These are phyloP conservation scores for Peronospora farinosa DNA, from an alignment of 352 stramenopile genomes.

Conservation along the genomic window DNA sequence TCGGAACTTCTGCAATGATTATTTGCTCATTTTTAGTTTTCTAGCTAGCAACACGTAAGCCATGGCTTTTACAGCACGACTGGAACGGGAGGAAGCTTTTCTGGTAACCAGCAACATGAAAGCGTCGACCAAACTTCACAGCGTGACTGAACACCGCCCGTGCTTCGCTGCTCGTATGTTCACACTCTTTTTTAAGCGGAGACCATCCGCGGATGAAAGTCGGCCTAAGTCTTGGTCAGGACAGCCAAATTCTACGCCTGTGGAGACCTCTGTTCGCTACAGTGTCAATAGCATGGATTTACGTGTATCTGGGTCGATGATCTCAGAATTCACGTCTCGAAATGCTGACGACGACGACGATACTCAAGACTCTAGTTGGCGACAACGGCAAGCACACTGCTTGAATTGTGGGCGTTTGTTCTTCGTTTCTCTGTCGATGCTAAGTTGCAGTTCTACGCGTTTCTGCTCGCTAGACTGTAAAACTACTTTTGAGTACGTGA, in stretches of 20 bases:
- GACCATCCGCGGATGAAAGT: background rate
- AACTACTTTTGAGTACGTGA: conserved; percentile 31
- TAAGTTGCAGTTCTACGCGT: conserved; percentile 1
- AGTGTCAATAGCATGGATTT: conserved; percentile 16
- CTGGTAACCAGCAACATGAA: background rate
- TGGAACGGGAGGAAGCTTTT: conserved; percentile 10
- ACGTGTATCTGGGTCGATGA: background rate
- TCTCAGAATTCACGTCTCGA: background rate
- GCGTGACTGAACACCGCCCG: background rate
- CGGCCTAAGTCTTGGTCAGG: conserved; percentile 19
- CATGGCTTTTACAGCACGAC: conserved; percentile 2
- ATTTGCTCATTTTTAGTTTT: conserved; percentile 4
- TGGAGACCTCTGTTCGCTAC: background rate
- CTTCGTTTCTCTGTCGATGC: conserved; percentile 17
- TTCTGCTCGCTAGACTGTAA: conserved; percentile 49
- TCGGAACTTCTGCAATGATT: background rate
- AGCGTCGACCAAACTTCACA: background rate
- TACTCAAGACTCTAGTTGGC: conserved; percentile 7
- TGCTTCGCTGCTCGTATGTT: conserved; percentile 17
- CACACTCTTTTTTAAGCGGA: conserved; percentile 13
- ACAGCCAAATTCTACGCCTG: conserved; percentile 1
- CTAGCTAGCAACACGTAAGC: background rate
- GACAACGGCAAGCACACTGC: conserved; percentile 17
- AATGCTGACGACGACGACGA: background rate
- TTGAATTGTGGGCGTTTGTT: conserved; percentile 25